Conservation (phyloP, 768 basidiomycete genomes). For the Lentinula raphanica region DNA sequence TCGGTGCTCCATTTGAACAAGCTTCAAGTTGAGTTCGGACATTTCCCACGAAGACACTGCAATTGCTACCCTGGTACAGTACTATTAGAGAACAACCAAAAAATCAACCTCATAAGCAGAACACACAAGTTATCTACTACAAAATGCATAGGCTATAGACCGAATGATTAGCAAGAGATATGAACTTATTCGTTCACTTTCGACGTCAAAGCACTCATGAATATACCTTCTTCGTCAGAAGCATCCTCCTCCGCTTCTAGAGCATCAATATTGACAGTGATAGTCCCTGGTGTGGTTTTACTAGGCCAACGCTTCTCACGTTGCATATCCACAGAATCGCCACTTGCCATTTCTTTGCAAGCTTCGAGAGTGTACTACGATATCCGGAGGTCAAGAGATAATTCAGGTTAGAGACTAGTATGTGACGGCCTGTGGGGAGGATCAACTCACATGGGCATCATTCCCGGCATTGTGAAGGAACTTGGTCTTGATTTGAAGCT, state of each 20-base stretch:
- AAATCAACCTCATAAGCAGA: too few relatives aligned
- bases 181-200: too few relatives aligned
- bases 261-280: slow-evolving; percentile 52
- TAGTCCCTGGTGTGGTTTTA: slow-evolving; percentile 34
- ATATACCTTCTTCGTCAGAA: slow-evolving; percentile 8
- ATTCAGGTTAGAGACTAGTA: slow-evolving; percentile 1
- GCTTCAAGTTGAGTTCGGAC: neutral
- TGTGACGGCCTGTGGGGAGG: too few relatives aligned
- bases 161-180: too few relatives aligned
- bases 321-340: slow-evolving; percentile 69
- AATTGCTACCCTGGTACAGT: too few relatives aligned
- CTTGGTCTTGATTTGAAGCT: slow-evolving; percentile 51
- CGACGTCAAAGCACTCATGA: neutral
- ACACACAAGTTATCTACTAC: too few relatives aligned
- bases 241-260: slow-evolving; percentile 37
- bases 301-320: slow-evolving; percentile 78
- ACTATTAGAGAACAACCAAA: too few relatives aligned
- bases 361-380: slow-evolving; percentile 65
- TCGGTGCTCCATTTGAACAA: slow-evolving; percentile 51
- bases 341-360: slow-evolving; percentile 66
- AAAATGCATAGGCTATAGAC: too few relatives aligned
- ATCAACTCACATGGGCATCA: slow-evolving; percentile 64
- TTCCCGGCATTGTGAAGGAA: slow-evolving; percentile 83
- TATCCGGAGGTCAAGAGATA: neutral
- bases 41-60: too few relatives aligned